phyloP scores from a whole-genome alignment of 2,329 filamentous ascomycete species.

The Aspergillus sp. region DNA sequence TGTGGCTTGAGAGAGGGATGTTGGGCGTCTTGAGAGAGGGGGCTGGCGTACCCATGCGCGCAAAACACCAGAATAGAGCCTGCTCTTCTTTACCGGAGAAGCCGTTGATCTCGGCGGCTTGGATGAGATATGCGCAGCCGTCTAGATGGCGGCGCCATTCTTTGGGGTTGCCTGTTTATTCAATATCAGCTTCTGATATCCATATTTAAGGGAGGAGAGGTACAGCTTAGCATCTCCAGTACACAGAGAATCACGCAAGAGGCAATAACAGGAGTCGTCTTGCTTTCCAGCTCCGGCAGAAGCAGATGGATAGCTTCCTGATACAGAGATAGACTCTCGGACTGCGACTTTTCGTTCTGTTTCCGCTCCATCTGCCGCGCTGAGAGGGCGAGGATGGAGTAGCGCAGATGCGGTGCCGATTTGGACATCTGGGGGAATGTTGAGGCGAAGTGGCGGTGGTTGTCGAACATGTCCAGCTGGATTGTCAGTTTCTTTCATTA shows the following conservation, averaged over 20 bases:
- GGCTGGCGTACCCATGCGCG: slow-evolving; percentile 46
- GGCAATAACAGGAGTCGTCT: slow-evolving; percentile 51
- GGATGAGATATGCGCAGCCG: slow-evolving; percentile 52
- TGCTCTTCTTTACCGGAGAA: slow-evolving; percentile 52
- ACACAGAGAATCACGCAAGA: slow-evolving; percentile 56
- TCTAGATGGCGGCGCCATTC: slow-evolving; percentile 55
- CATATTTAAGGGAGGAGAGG: neutral
- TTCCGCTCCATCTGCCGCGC: slow-evolving; percentile 53
- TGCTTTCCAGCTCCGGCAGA: slow-evolving; percentile 47
- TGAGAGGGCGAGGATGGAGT: slow-evolving; percentile 53
- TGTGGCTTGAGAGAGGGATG: neutral
- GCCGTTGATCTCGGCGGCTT: slow-evolving; percentile 52
- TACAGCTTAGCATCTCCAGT: slow-evolving; percentile 53
- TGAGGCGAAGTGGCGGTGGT: slow-evolving; percentile 49
- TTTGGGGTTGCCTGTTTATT: slow-evolving; percentile 36
- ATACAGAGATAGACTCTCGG: slow-evolving; percentile 50
- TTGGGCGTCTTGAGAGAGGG: neutral
- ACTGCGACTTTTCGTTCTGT: slow-evolving; percentile 38
- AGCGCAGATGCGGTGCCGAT: slow-evolving; percentile 46
- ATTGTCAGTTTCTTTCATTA: neutral
- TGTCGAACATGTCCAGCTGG: slow-evolving; percentile 56
- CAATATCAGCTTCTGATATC: neutral
- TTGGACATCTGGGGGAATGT: slow-evolving; percentile 50
- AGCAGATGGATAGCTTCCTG: slow-evolving; percentile 54
- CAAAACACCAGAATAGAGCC: slow-evolving; percentile 57